A percentile compares a stretch with the other conserved stretches of the same genome.
phyloP scores from a whole-genome alignment of 495 filamentous ascomycete species.

The Hypoxylon rickii region DNA sequence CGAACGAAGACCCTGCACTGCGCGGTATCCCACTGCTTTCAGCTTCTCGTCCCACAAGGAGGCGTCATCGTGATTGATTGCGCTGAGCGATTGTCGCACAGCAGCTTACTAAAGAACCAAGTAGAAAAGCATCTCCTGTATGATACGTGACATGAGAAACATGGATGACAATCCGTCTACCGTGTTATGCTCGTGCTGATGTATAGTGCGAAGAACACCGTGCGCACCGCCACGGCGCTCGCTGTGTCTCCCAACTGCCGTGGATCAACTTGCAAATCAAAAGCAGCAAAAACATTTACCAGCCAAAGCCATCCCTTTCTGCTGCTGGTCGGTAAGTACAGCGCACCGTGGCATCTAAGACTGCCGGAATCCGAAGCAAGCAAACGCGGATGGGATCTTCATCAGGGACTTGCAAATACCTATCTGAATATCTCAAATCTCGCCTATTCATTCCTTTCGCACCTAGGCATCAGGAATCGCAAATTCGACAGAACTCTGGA shows the following conservation, averaged over 20 bases:
- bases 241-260: conserved; percentile 23
- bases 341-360: conserved; percentile 12
- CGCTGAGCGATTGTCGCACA: conserved; percentile 25
- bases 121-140: conserved; percentile 16
- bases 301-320: conserved; percentile 26
- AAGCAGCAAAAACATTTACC: conserved; percentile 11
- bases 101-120: conserved; percentile 27
- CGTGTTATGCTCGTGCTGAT: conserved; percentile 4
- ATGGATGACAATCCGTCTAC: conserved; percentile 28
- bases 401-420: not conserved
- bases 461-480: not conserved
- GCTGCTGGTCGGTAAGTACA: conserved; percentile 25
- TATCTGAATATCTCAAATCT: not conserved
- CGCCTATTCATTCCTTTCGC: not conserved
- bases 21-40: conserved; percentile 14
- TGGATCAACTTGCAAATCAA: conserved; percentile 21
- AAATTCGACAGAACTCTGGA: not conserved
- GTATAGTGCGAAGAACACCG: conserved; percentile 27
- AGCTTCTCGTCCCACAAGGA: conserved; percentile 8
- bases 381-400: not conserved
- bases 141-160: conserved; percentile 31
- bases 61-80: conserved; percentile 26
- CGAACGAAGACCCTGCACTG: not conserved
- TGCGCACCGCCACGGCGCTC: too few relatives aligned
- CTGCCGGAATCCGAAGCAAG: conserved; percentile 11